Conservation (phyloP, 345 rosid species). For the Kernera saxatilis region DNA sequence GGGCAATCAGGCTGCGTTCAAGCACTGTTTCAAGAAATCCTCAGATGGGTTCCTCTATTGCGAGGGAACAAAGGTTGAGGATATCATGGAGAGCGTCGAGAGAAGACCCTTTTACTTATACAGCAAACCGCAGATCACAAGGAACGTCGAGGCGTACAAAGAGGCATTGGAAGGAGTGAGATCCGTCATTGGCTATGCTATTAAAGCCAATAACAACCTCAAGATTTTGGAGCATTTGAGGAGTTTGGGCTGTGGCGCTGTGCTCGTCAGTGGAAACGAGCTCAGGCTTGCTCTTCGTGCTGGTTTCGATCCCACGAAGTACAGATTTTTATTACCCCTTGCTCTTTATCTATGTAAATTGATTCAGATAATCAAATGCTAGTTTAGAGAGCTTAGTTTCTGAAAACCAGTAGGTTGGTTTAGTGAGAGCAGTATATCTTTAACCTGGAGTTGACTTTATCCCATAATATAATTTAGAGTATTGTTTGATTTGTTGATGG, state of each 20-base stretch:
- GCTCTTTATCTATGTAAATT: not conserved
- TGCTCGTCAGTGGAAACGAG: slow-evolving; percentile 93
- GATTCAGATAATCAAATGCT: not conserved
- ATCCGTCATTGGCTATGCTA: slow-evolving; percentile 81
- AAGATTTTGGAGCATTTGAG: slow-evolving; percentile 96
- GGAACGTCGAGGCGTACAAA: slow-evolving; percentile 74
- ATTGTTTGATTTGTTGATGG: slow-evolving; percentile 1
- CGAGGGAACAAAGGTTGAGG: slow-evolving; percentile 74
- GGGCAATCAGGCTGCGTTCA: slow-evolving; percentile 22
- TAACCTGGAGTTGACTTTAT: not conserved
- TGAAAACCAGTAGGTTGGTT: not conserved
- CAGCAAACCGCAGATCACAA: slow-evolving; percentile 83
- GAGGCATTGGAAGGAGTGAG: slow-evolving; percentile 69
- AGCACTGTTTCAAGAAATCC: slow-evolving; percentile 78
- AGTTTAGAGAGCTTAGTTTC: not conserved
- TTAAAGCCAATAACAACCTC: slow-evolving; percentile 84
- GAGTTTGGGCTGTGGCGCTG: slow-evolving; percentile 88
- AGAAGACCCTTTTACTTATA: slow-evolving; percentile 84
- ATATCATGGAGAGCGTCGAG: slow-evolving; percentile 73
- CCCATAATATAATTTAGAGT: not conserved
- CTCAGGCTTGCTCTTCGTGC: slow-evolving; percentile 83
- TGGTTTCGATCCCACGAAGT: slow-evolving; percentile 89
- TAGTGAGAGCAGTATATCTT: not conserved
- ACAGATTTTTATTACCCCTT: not conserved
- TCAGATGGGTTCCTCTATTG: slow-evolving; percentile 83